Conservation (phyloP, 371 early-diverging fungal species). For the Mucor lusitanicus region DNA sequence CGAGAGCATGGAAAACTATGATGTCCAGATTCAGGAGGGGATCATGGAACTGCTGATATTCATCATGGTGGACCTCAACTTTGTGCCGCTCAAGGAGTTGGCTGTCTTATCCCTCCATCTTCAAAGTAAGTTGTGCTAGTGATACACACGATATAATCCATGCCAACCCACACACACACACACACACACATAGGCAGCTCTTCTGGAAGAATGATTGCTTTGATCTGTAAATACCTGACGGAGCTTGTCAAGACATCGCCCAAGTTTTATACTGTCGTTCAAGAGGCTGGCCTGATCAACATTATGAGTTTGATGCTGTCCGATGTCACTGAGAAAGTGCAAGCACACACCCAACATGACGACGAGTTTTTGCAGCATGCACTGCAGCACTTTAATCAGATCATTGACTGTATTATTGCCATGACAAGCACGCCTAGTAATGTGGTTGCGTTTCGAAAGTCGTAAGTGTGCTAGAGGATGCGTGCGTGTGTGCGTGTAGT, state of each 20-base stretch:
- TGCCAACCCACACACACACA: background rate
- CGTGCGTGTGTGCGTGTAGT: background rate
- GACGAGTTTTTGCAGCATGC: constrained; percentile 49
- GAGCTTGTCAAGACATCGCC: constrained; percentile 46
- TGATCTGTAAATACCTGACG: constrained; percentile 55
- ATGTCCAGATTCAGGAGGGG: constrained; percentile 49
- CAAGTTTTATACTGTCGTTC: constrained; percentile 58
- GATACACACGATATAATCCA: background rate
- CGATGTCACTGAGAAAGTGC: constrained; percentile 47
- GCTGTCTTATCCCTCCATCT: constrained; percentile 65
- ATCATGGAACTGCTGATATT: constrained; percentile 60
- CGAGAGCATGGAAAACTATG: constrained; percentile 57
- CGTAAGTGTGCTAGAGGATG: constrained; percentile 21
- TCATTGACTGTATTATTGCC: constrained; percentile 56
- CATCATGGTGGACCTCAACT: constrained; percentile 65
- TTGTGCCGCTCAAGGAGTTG: constrained; percentile 68
- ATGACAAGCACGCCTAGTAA: constrained; percentile 39
- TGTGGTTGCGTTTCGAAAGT: constrained; percentile 34
- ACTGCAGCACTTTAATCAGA: constrained; percentile 52
- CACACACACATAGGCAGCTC: constrained; percentile 38
- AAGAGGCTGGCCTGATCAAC: constrained; percentile 68
- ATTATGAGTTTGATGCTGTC: constrained; percentile 61
- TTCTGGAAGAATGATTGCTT: constrained; percentile 50
- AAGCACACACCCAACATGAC: background rate
- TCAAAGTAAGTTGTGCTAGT: constrained; percentile 42